These are phyloP conservation scores for Colletotrichum musicola DNA, from an alignment of 2,329 filamentous ascomycete genomes.

Conservation along the genomic window DNA sequence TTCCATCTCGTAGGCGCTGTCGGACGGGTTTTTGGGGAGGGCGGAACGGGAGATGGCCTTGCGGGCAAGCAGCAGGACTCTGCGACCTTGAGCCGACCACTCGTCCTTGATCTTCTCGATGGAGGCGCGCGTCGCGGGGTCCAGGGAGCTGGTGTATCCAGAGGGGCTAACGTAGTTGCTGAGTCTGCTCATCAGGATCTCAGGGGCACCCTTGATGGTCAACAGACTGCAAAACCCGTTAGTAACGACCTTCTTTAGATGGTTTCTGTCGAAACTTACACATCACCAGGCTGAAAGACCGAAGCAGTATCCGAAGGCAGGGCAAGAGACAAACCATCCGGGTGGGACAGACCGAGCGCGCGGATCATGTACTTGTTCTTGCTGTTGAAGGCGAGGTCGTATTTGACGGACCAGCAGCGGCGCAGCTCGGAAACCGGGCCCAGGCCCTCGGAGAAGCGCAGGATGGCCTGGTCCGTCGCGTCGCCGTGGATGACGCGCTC, in stretches of 20 bases:
- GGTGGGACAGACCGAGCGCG: constrained; percentile 62
- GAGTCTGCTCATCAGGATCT: constrained; percentile 77
- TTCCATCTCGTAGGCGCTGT: constrained; percentile 64
- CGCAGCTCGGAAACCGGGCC: constrained; percentile 71
- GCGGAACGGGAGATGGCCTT: constrained; percentile 62
- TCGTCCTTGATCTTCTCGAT: constrained; percentile 73
- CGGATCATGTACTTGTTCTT: constrained; percentile 88
- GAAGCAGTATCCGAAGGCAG: constrained; percentile 41
- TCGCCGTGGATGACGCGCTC: constrained; percentile 78
- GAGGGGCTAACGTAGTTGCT: constrained; percentile 67
- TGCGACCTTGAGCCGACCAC: constrained; percentile 77
- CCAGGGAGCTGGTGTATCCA: constrained; percentile 66
- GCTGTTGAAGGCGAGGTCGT: constrained; percentile 81
- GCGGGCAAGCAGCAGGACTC: constrained; percentile 75
- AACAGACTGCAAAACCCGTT: constrained; percentile 59
- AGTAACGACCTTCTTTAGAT: not conserved
- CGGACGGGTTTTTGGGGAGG: constrained; percentile 23
- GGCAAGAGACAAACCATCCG: constrained; percentile 39
- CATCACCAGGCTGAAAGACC: constrained; percentile 44
- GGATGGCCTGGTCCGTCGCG: constrained; percentile 80
- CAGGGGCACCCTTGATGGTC: constrained; percentile 84
- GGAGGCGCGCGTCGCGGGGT: constrained; percentile 54
- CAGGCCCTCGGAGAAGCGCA: constrained; percentile 77
- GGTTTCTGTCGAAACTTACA: constrained; percentile 41
- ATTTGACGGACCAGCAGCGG: constrained; percentile 73